A percentile compares a stretch with the other conserved stretches of the same genome.
phyloP scores from a whole-genome alignment of 768 basidiomycete genomes.

The Holtermannia corniformis region DNA sequence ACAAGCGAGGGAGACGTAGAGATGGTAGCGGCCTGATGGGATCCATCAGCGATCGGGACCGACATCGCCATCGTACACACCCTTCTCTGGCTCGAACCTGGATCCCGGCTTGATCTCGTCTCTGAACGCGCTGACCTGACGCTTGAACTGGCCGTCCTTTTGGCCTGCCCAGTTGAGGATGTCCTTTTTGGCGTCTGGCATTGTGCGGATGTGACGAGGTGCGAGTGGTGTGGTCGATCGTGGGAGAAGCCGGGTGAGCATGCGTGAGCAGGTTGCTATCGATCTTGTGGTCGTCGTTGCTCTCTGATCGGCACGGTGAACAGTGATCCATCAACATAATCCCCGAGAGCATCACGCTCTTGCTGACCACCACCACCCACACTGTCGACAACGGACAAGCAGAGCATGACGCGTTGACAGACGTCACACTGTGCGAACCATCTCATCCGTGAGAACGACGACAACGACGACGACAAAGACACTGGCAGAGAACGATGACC shows the following conservation, averaged over 20 bases:
- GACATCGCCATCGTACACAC: constrained; percentile 40
- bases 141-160: constrained; percentile 59
- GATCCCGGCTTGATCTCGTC: constrained; percentile 52
- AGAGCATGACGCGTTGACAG: too few relatives aligned
- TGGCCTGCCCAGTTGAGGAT: constrained; percentile 49
- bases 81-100: constrained; percentile 63
- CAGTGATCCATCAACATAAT: too few relatives aligned
- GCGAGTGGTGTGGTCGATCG: background rate
- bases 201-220: background rate
- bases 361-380: too few relatives aligned
- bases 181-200: constrained; percentile 25
- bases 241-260: background rate
- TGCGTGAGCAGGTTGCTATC: background rate
- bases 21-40: constrained; percentile 68
- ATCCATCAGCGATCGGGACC: background rate
- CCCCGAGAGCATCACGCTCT: too few relatives aligned
- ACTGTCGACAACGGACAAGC: too few relatives aligned
- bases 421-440: too few relatives aligned
- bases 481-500: too few relatives aligned
- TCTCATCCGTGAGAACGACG: background rate
- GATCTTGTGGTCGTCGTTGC: too few relatives aligned
- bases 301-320: too few relatives aligned
- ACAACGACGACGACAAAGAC: constrained; percentile 31
- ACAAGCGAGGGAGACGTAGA: constrained; percentile 74
- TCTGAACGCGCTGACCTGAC: constrained; percentile 51